These are phyloP conservation scores for Populus pruinosa DNA, from an alignment of 345 rosid species.

Conservation along the genomic window DNA sequence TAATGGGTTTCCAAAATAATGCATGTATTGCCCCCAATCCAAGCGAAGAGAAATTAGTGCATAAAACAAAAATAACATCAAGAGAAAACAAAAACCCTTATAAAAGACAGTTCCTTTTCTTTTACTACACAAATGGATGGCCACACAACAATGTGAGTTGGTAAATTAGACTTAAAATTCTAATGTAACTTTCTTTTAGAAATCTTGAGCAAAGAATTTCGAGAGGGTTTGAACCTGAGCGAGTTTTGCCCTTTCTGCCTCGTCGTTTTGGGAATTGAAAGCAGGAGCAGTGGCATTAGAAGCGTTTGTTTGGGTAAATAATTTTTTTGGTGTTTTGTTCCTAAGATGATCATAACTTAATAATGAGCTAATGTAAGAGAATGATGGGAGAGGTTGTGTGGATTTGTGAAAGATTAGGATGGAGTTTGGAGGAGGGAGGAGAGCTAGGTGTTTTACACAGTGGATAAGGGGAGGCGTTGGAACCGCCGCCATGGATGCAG, in stretches of 20 bases:
- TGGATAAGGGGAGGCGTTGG: conserved; percentile 18
- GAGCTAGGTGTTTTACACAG: neutral
- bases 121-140: neutral
- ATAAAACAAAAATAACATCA: neutral
- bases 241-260: conserved; percentile 59
- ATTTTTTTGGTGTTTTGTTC: conserved; percentile 29
- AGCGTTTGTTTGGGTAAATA: conserved; percentile 17
- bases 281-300: conserved; percentile 42
- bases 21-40: neutral
- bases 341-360: conserved; percentile 21
- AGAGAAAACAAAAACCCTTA: neutral
- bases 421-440: conserved; percentile 22
- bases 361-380: conserved; percentile 8
- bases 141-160: neutral
- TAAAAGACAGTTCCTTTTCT: neutral
- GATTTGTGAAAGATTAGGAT: conserved; percentile 5
- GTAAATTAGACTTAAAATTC: neutral
- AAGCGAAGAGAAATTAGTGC: neutral
- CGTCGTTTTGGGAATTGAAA: conserved; percentile 40
- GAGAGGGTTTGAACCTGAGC: conserved; percentile 52
- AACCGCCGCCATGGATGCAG: conserved; percentile 18
- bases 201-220: neutral
- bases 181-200: neutral
- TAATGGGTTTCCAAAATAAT: neutral
- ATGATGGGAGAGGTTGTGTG: conserved; percentile 18